Evolutionary conservation across 371 early-diverging fungal genomes (phyloP).

Genomic region (Mortierella sp.): DNA sequence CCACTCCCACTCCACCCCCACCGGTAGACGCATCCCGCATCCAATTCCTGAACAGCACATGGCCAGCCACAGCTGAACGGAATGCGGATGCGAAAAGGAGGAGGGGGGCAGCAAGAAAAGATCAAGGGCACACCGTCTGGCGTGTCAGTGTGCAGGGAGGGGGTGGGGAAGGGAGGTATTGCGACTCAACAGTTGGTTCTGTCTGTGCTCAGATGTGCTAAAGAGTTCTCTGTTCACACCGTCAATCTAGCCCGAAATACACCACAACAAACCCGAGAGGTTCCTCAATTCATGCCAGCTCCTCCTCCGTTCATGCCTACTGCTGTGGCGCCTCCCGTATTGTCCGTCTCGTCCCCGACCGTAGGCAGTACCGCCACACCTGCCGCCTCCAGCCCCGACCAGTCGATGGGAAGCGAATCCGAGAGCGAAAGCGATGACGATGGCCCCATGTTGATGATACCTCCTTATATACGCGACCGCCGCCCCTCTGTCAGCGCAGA

Average conservation of each 20-base stretch:
- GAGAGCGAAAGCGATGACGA: slow-evolving; percentile 43
- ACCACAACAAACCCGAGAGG: slow-evolving; percentile 41
- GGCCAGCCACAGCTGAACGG: slow-evolving; percentile 13
- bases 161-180: neutral
- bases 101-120: slow-evolving; percentile 2
- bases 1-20: no score
- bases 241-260: slow-evolving; percentile 29
- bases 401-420: slow-evolving; percentile 54
- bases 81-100: slow-evolving; percentile 8
- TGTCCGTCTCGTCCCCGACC: slow-evolving; percentile 46
- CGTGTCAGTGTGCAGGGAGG: neutral
- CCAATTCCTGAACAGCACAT: slow-evolving; percentile 20
- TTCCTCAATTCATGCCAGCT: slow-evolving; percentile 49
- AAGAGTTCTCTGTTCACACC: neutral
- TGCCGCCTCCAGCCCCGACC: slow-evolving; percentile 54
- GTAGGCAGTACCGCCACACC: slow-evolving; percentile 46
- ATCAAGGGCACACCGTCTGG: neutral
- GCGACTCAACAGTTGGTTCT: neutral
- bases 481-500: slow-evolving; percentile 97
- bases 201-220: neutral
- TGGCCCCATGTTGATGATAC: slow-evolving; percentile 58
- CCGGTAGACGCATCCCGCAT: neutral
- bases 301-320: no score
- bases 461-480: slow-evolving; percentile 77
- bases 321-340: slow-evolving; percentile 27